Evolutionary conservation across 441 rosid genomes (phyloP).

Genomic region (Bocquillonia castaneifolia): DNA sequence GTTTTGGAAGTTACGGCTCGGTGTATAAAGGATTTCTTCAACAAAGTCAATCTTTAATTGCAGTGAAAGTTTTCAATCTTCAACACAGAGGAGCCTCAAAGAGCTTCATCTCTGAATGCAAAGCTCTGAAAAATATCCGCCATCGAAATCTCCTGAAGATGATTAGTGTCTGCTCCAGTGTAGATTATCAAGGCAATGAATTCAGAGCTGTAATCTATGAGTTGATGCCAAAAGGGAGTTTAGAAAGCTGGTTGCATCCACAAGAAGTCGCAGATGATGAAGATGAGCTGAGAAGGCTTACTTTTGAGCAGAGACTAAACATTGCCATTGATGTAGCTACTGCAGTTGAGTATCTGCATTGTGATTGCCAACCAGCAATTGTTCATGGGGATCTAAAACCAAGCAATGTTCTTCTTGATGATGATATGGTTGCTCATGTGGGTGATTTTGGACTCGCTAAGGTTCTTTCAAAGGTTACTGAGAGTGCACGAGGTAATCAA

Average conservation of each 20-base stretch:
- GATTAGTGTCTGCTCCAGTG: background rate
- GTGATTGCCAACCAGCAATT: background rate
- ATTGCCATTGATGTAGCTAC: slow-evolving; percentile 5
- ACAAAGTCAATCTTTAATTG: background rate
- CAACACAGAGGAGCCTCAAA: slow-evolving; percentile 7
- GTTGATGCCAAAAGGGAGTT: slow-evolving; percentile 15
- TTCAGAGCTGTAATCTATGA: slow-evolving; percentile 9
- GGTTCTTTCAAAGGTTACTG: background rate
- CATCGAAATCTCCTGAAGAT: slow-evolving; percentile 5
- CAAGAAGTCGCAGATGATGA: background rate
- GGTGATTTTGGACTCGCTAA: slow-evolving; percentile 10
- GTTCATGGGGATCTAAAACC: slow-evolving; percentile 8
- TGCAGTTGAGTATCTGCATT: background rate
- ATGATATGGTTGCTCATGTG: background rate
- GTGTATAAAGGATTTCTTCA: slow-evolving; percentile 8
- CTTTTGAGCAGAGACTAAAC: background rate
- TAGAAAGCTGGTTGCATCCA: slow-evolving; percentile 4
- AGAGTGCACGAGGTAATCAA: background rate
- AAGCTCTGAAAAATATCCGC: background rate
- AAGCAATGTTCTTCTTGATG: slow-evolving; percentile 5
- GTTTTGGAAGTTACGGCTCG: slow-evolving; percentile 27
- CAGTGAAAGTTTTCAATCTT: slow-evolving; percentile 1
- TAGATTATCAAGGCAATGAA: background rate
- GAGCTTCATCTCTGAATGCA: background rate
- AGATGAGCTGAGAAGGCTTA: background rate